Conservation (phyloP, 352 stramenopile genomes). For the Globisporangium abappressorium region DNA sequence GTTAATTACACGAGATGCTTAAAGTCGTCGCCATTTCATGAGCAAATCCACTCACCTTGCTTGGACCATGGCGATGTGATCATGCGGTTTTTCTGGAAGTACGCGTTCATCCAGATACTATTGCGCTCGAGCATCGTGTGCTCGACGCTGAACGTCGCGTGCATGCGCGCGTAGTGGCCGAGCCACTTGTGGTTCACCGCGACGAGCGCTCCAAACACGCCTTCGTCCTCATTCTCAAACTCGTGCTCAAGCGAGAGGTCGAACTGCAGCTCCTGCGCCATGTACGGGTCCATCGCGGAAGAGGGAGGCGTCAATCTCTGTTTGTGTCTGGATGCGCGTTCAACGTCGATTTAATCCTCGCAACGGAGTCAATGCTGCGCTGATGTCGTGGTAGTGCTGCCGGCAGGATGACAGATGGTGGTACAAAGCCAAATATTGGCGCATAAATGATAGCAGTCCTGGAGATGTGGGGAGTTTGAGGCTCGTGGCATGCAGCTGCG, state of each 20-base stretch:
- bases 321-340: neutral
- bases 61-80: constrained; percentile 52
- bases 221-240: constrained; percentile 25
- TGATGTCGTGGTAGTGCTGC: neutral
- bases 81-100: constrained; percentile 80
- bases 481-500: neutral
- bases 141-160: constrained; percentile 56
- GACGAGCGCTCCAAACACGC: constrained; percentile 49
- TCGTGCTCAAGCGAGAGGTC: constrained; percentile 30
- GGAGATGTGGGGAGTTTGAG: neutral
- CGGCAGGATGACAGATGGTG: neutral
- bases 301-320: neutral
- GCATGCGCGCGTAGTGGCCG: constrained; percentile 47
- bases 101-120: constrained; percentile 79
- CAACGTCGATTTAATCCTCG: neutral
- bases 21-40: neutral
- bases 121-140: constrained; percentile 56
- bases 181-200: constrained; percentile 66
- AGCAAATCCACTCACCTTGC: constrained; percentile 31
- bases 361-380: neutral
- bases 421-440: neutral
- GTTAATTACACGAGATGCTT: neutral
- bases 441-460: neutral
- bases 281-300: constrained; percentile 14
- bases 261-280: constrained; percentile 29